A percentile compares a stretch with the other conserved stretches of the same genome.
Conservation (phyloP, 768 basidiomycete genomes). For the Mycena vitilis region DNA sequence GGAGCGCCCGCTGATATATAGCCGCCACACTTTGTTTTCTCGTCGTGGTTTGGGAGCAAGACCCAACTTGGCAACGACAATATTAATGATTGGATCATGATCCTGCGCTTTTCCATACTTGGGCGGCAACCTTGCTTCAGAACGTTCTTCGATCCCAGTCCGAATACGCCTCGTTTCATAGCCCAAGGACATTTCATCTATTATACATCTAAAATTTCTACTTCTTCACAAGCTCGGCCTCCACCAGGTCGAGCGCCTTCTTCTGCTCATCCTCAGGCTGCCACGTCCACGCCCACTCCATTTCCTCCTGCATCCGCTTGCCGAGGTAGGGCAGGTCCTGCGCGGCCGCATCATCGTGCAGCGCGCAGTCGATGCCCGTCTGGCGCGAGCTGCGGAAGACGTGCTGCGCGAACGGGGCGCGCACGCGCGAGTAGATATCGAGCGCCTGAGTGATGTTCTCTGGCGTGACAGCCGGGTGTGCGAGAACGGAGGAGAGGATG, state of each 20-base stretch:
- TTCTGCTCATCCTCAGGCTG: not conserved
- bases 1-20: too few relatives aligned
- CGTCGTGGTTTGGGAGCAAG: too few relatives aligned
- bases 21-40: too few relatives aligned
- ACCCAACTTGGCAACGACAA: too few relatives aligned
- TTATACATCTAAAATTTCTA: too few relatives aligned
- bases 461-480: slow-evolving; percentile 12
- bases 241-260: slow-evolving; percentile 4
- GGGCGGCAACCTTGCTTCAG: too few relatives aligned
- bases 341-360: not conserved
- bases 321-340: not conserved
- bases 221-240: not conserved
- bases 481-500: slow-evolving; percentile 19
- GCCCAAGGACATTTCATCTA: too few relatives aligned
- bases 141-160: too few relatives aligned
- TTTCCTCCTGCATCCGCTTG: slow-evolving; percentile 4
- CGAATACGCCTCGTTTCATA: too few relatives aligned
- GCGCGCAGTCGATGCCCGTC: slow-evolving; percentile 1
- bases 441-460: slow-evolving; percentile 13
- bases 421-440: slow-evolving; percentile 19
- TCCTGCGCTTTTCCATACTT: too few relatives aligned
- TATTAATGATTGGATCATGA: too few relatives aligned
- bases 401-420: slow-evolving; percentile 11
- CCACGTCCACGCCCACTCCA: slow-evolving; percentile 10
- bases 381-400: not conserved